phyloP scores from a whole-genome alignment of 768 basidiomycete species.

The Panaeolus cyanescens region DNA sequence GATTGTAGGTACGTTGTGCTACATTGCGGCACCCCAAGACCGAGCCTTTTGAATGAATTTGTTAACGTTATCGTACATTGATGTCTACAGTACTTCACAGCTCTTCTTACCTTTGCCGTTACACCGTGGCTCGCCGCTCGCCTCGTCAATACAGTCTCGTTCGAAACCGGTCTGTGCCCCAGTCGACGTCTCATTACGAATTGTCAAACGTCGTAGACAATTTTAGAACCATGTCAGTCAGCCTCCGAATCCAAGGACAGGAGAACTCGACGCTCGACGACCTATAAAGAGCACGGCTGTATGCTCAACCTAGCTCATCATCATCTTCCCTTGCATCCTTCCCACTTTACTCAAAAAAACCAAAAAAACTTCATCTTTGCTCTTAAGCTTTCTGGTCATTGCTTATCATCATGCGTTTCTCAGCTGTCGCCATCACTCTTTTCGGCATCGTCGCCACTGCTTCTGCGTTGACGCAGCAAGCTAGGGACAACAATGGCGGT shows the following conservation, averaged over 20 bases:
- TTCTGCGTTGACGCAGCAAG: constrained; percentile 1
- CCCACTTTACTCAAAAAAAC: not conserved
- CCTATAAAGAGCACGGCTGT: not conserved
- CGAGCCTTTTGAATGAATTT: no score
- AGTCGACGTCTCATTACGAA: not conserved
- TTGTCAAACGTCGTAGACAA: no score
- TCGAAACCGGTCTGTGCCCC: not conserved
- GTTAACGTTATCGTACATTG: no score
- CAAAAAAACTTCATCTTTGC: not conserved
- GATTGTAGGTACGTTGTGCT: no score
- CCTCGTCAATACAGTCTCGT: not conserved
- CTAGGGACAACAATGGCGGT: not conserved
- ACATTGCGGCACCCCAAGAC: no score
- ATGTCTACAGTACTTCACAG: no score
- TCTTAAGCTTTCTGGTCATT: not conserved
- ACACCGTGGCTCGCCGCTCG: not conserved
- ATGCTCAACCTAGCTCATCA: not conserved
- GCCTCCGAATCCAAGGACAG: not conserved
- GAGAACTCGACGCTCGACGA: not conserved
- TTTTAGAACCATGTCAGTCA: not conserved
- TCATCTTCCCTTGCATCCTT: not conserved
- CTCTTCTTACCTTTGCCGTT: no score
- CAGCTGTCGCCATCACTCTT: not conserved
- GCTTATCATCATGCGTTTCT: constrained; percentile 9
- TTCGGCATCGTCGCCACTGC: constrained; percentile 4